phyloP scores from a whole-genome alignment of 2,329 filamentous ascomycete species.

The Phaeosphaeriaceae sp. region DNA sequence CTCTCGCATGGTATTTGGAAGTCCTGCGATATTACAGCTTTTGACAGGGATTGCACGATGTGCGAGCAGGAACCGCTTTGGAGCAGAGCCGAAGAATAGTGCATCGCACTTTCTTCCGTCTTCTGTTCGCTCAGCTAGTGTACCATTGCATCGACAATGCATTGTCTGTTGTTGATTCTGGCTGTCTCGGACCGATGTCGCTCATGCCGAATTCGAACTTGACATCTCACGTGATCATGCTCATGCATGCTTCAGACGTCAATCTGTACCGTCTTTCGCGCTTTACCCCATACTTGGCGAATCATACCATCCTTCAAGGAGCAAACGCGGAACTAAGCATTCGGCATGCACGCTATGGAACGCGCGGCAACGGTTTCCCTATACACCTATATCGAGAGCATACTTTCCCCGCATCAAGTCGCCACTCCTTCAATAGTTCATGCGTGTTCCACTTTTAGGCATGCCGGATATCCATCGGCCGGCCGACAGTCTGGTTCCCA shows the following conservation, averaged over 20 bases:
- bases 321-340: not conserved
- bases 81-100: not conserved
- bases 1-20: not conserved
- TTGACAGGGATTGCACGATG: not conserved
- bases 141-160: not conserved
- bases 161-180: not conserved
- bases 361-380: slow-evolving; percentile 15
- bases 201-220: not conserved
- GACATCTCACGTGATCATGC: not conserved
- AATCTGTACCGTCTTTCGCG: not conserved
- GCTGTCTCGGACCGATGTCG: not conserved
- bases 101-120: not conserved
- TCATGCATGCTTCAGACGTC: not conserved
- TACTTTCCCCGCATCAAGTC: not conserved
- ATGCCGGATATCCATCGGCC: not conserved
- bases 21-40: not conserved
- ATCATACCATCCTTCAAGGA: not conserved
- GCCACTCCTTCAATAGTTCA: slow-evolving; percentile 12
- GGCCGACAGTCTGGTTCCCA: not conserved
- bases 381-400: slow-evolving; percentile 7
- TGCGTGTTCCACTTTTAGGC: not conserved
- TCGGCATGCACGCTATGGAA: slow-evolving; percentile 6
- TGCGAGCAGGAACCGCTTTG: not conserved
- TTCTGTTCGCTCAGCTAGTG: not conserved
- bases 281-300: not conserved